Evolutionary conservation across 2,329 filamentous ascomycete species (phyloP), one percentile per base, ranked within the genome.

Genomic region (Apiospora arundinis): DNA sequence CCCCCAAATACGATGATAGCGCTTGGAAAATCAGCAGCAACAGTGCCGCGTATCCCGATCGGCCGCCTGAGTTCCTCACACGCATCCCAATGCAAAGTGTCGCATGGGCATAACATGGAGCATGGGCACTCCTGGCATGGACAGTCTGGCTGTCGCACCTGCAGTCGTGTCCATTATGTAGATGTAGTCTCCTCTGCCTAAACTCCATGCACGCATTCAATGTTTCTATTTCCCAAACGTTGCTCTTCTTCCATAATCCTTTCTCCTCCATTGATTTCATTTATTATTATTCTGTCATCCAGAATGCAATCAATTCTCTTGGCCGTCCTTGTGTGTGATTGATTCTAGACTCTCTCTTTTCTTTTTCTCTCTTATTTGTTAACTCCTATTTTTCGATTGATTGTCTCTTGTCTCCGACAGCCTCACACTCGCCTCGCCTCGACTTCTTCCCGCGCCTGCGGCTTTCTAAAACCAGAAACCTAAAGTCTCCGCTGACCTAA

Each of bases 391-490:
- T 60, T 68, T 71, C 67, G 40, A 69, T 74, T n/a, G n/a, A n/a
- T n/a, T n/a, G n/a, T n/a, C n/a, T n/a, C n/a, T n/a, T 71, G 66
- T 72, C 49, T 40, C 66, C 67, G 42, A 21, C 56, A n/a, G 28
- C 56, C 56, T 52, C n/a, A 68, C 32, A 32, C 32, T 32, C 32
- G 32, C 67, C 45, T 49, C 52, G 32, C 67, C 45, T 49, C 52
- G 32, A 32, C 23, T 42, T 42, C 68, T 49, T 25, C 37, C 60
- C 52, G 37, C 63, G 25, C 18, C 52, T 46, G 37, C 60, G 45
- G 63, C 63, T 80, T 80, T 74, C 78, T 70, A 71, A 78, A 76
- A 71, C 42, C 42, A 16, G n/a, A 45, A 45, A 32, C 79, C 79
- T 68, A 80, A 81, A 40, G 56, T 40, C 56, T n/a, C 56, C 56